Base-by-base conservation (phyloP, 495 filamentous ascomycete genomes). In the Daldinia grandis region DNA sequence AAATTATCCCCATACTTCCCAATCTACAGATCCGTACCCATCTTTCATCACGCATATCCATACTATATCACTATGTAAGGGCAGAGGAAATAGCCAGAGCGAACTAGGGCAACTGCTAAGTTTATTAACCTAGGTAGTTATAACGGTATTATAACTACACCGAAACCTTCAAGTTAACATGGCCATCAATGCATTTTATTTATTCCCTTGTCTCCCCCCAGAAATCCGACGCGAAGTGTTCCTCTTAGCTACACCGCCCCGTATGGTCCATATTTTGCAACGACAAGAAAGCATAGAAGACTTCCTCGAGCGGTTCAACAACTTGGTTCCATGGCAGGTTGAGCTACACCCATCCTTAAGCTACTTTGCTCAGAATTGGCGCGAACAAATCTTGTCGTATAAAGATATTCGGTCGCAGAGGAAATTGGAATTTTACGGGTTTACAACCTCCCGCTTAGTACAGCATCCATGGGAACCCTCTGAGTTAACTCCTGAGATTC, bases 211-310 rank as follows among this genome's bases (percentile, higher is more conserved):
- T 28, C 58, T 71, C 25, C 68, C 68, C 0, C 5, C 27, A 2
- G 68, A 71, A 37, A 49, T 71, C 25, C 62, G 68, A 4, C 38
- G 12, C 2, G 50, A 24, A 14, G 62, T 71, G 4, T 67, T 62
- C 12, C n/a, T 63, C 47, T 17, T 62, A 0, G 68, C 68, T n/a
- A 67, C 68, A 53, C 58, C 68, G 50, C 51, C 58, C 57, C 68
- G 68, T 2, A 51, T 71, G 25, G 68, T 71, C 21, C 63, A 58
- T 31, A 0, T 40, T 40, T 3, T 62, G 0, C 50, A 51, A 53
- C 24, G 37, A 6, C 5, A 42, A 6, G 3, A 3, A 4, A 28
- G 57, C 4, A 6, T 19, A 3, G 24, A 55, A 27, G 58, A 62
- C 5, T 62, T 62, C 25, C 0, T 9, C 0, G 40, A 30, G n/a